These are phyloP conservation scores for Geotrichum candidum DNA, from an alignment of 1,139 yeast species.

Conservation along the genomic window DNA sequence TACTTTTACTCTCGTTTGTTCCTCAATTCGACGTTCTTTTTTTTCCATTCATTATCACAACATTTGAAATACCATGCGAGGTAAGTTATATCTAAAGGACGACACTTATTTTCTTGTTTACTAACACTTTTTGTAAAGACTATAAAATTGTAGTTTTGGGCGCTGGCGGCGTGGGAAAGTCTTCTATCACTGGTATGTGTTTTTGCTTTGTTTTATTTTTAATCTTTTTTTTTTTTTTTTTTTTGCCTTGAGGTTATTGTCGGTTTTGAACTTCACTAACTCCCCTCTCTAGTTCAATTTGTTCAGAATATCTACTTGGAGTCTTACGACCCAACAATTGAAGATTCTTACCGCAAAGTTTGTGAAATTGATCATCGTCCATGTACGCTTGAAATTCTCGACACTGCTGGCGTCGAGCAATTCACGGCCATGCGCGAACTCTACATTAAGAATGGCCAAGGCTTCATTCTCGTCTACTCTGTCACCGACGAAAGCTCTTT, in stretches of 20 bases:
- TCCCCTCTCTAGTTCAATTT: slow-evolving; percentile 27
- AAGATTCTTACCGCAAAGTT: slow-evolving; percentile 44
- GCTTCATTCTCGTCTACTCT: slow-evolving; percentile 59
- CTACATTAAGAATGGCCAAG: slow-evolving; percentile 43
- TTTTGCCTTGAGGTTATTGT: not conserved
- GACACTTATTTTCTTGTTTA: not conserved
- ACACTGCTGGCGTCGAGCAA: slow-evolving; percentile 45
- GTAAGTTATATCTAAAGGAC: not conserved
- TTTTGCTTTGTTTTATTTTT: too few relatives aligned
- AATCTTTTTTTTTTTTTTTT: slow-evolving; percentile 28
- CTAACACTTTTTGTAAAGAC: slow-evolving; percentile 21
- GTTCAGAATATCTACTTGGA: slow-evolving; percentile 55
- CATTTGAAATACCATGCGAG: slow-evolving; percentile 2
- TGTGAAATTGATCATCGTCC: slow-evolving; percentile 37
- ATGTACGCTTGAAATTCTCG: slow-evolving; percentile 40
- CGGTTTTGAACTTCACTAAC: not conserved
- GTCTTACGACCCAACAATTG: slow-evolving; percentile 96
- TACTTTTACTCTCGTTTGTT: not conserved
- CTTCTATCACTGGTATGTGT: slow-evolving; percentile 61
- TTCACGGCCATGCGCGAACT: slow-evolving; percentile 62
- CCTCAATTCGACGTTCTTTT: not conserved
- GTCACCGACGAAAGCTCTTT: slow-evolving; percentile 80
- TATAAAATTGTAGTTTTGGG: slow-evolving; percentile 92
- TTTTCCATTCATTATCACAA: not conserved
- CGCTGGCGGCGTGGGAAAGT: slow-evolving; percentile 97